Conservation (phyloP, 805 yeast genomes). For the Teunomyces atbi region DNA sequence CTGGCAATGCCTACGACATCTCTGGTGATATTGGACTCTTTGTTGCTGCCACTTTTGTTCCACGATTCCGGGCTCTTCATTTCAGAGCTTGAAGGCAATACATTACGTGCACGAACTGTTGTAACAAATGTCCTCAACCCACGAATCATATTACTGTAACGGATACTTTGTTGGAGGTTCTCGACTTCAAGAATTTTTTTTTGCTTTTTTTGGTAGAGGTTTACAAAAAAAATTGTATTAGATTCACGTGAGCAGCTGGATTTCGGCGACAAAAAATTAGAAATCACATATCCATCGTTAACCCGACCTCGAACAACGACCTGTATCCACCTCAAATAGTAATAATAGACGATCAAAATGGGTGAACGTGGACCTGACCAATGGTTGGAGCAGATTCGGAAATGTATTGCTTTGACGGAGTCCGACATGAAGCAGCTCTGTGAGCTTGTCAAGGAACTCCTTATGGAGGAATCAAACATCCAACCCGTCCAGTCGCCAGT, state of each 20-base stretch:
- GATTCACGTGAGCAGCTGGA: background rate
- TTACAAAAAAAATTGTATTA: background rate
- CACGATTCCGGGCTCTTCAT: conserved; percentile 32
- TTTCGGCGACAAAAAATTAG: conserved; percentile 2
- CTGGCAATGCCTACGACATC: conserved; percentile 37
- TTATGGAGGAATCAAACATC: conserved; percentile 95
- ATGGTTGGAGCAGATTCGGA: conserved; percentile 92
- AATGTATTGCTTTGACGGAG: conserved; percentile 86
- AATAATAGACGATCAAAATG: conserved; percentile 33
- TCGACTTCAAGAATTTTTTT: background rate
- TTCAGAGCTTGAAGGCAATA: conserved; percentile 29
- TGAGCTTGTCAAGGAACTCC: conserved; percentile 88
- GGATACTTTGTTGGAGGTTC: background rate
- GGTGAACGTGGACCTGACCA: conserved; percentile 85
- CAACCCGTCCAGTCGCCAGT: conserved; percentile 94
- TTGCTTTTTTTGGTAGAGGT: background rate
- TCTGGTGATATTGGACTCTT: conserved; percentile 19
- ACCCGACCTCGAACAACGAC: background rate
- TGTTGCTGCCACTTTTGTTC: conserved; percentile 15
- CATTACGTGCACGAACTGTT: conserved; percentile 3
- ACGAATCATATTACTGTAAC: background rate
- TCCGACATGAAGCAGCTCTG: conserved; percentile 95
- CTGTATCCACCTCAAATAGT: background rate
- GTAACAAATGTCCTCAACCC: conserved; percentile 1
- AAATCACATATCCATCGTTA: background rate